Base-by-base conservation (phyloP, 75 land plant species). In the Selaginella moellendorffii region DNA sequence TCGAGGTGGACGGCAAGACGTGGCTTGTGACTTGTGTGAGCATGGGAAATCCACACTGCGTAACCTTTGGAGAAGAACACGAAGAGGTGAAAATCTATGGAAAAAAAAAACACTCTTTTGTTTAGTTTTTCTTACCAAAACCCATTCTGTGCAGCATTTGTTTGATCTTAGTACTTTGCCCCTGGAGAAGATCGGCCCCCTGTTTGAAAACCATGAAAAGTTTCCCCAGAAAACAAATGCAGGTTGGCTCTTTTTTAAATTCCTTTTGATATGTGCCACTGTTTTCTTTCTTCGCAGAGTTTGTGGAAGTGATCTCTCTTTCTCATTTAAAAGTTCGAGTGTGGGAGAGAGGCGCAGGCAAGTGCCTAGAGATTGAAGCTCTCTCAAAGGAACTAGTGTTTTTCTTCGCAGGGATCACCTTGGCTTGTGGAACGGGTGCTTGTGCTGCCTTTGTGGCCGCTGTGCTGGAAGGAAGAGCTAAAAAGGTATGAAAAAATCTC, bases 371-470 rank as follows among this genome's bases (percentile, higher is more conserved):
- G n/a, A n/a, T n/a, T n/a, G n/a, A n/a, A n/a, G 58, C 30, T 5
- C 14, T 36, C 10, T 36, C 14, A 36, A 5, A 36, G 46, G 5
- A 14, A 5, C 5, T 36, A 5, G 46, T 36, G 46, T 36, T 36
- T 5, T 36, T 36, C 5, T 36, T 36, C 53, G 27, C 58, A 92
- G 97, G 97, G 46, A 86, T 89, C 25, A 92, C 97, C 22, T 75
- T 85, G 36, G 97, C 97, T 18, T 92, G 97, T 83, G 97, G 97
- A n/a, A 92, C 97, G 18, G 97, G 97, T 26, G 97, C 97, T 63
- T 92, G 97, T 80, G 97, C 97, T 12, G 68, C 76, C 14, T 83
- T 92, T 30, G 90, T 92, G 58, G 97, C 97, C 21, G 97, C 79
- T 61, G 96, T 92, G 70, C 76, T 83, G 31, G 95, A 88, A 65